Base-by-base conservation (phyloP, 2,329 filamentous ascomycete species). In the Aspergillus fumigatus region DNA sequence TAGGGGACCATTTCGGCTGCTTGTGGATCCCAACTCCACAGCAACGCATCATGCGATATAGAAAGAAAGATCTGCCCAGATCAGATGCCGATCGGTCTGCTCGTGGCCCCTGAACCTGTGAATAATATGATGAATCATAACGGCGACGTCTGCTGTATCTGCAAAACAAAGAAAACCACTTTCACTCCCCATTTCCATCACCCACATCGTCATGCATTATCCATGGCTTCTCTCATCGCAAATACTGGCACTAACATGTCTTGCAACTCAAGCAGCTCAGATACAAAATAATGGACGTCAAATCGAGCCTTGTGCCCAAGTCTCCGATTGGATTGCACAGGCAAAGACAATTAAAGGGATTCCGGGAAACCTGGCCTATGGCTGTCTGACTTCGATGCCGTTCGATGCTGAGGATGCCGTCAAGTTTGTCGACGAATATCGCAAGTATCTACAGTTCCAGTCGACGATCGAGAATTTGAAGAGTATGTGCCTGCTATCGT, bases 401-500 rank as follows among this genome's bases (percentile, higher is more conserved):
- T 69, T 70, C 50, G 62, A 68, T 27, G 61, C 65, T 4, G 50
- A 64, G 21, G 60, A 59, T 11, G 67, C 65, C 4, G 52, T 60
- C 14, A 56, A 56, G 19, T 70, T 69, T 49, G 35, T 70, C 45
- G 53, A 54, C 45, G 64, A 70, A 27, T 63, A 58, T 29, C 57
- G 60, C 23, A 70, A 69, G 48, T 80, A 77, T 49, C 67, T 78
- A 1, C 71, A 79, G 53, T 82, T 78, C 69, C 80, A 82, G 62
- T 80, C 77, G 45, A 78, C 77, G 3, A 66, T 78, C 10, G 74
- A 77, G 10, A 79, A 76, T 63, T 73, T 82, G 38, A 80, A 80
- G 65, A 68, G 53, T 51, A 8, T 7, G 43, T 47, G 11, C 43
- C 1, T 26, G 11, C 5, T 5, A 14, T 5, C 17, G 3, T n/a